Conservation (phyloP, 225 moss, liverwort and hornwort species). For the Takakia lepidozioides region DNA sequence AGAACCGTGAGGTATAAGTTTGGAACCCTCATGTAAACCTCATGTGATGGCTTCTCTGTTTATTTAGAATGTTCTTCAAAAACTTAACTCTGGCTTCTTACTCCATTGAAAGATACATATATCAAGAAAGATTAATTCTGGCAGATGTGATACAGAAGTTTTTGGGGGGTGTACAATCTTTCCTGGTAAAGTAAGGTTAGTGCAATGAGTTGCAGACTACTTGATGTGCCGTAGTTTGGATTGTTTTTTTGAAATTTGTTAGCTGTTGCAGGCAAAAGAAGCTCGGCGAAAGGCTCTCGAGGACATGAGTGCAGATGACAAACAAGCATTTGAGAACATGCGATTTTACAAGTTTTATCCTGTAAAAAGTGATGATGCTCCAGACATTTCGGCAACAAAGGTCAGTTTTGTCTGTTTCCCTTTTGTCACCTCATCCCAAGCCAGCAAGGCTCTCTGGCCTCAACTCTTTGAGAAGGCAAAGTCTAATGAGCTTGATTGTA, state of each 20-base stretch:
- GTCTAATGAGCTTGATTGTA: neutral
- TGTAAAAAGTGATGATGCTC: constrained; percentile 52
- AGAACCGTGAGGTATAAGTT: constrained; percentile 41
- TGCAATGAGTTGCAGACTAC: too few relatives aligned
- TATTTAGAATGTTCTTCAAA: neutral
- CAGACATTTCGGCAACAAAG: constrained; percentile 64
- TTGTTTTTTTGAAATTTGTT: neutral
- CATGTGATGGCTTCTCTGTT: too few relatives aligned
- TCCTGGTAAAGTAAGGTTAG: too few relatives aligned
- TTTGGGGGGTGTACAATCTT: too few relatives aligned
- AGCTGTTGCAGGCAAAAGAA: constrained; percentile 28
- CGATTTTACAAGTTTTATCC: constrained; percentile 91
- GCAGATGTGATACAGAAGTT: too few relatives aligned
- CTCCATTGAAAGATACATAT: too few relatives aligned
- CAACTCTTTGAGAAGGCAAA: neutral
- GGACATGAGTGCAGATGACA: constrained; percentile 69
- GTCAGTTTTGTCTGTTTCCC: constrained; percentile 2
- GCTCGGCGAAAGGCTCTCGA: constrained; percentile 65
- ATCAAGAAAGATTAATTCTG: too few relatives aligned
- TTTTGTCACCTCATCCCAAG: neutral
- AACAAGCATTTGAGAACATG: constrained; percentile 76
- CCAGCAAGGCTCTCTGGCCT: neutral
- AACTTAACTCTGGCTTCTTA: too few relatives aligned
- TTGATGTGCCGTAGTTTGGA: neutral
- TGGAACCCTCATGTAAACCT: too few relatives aligned